Conservation (phyloP, 2,329 filamentous ascomycete species). For the Penicillium sp. region DNA sequence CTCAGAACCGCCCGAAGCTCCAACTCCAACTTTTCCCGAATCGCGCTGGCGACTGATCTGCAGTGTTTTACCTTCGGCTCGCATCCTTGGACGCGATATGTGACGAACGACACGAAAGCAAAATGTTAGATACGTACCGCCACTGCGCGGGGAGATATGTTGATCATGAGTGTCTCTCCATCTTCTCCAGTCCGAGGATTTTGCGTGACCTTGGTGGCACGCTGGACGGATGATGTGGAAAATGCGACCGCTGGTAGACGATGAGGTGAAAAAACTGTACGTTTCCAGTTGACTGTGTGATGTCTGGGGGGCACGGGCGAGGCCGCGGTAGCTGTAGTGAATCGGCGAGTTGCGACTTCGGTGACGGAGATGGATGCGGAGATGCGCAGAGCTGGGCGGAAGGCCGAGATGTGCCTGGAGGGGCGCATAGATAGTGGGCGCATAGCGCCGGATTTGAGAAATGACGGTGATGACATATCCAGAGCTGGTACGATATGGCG, state of each 20-base stretch:
- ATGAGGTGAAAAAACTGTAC: not conserved
- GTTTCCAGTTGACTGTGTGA: not conserved
- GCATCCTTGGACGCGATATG: not conserved
- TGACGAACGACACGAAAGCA: constrained; percentile 1
- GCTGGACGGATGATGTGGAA: constrained; percentile 28
- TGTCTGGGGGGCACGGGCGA: not conserved
- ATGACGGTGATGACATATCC: constrained; percentile 31
- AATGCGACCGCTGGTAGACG: constrained; percentile 26
- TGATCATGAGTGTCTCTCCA: constrained; percentile 74
- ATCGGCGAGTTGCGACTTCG: constrained; percentile 17
- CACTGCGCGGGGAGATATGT: constrained; percentile 77
- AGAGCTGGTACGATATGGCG: not conserved
- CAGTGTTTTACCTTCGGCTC: not conserved
- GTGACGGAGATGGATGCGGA: constrained; percentile 26
- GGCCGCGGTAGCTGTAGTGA: constrained; percentile 1
- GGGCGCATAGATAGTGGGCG: constrained; percentile 21
- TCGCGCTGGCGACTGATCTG: no score
- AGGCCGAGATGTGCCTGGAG: constrained; percentile 19
- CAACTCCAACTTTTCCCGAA: no score
- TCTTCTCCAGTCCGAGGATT: constrained; percentile 78
- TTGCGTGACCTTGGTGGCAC: constrained; percentile 40
- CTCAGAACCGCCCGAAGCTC: no score
- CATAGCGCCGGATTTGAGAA: constrained; percentile 19
- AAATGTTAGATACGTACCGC: constrained; percentile 50
- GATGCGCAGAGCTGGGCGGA: constrained; percentile 20